Base-by-base conservation (phyloP, 441 rosid species). In the Arabidopsis lyrata region DNA sequence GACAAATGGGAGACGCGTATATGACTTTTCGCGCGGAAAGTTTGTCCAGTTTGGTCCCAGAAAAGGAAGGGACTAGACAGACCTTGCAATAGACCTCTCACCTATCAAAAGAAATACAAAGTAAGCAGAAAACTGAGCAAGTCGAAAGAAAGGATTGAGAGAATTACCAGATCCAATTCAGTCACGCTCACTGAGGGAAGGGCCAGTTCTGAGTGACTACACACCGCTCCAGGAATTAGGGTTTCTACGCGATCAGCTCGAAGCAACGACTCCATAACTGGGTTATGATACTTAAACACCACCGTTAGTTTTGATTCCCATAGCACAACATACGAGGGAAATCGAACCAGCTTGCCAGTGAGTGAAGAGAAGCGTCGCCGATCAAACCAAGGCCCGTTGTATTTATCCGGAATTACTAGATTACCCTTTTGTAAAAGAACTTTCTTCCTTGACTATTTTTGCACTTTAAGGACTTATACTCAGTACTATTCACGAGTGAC, bases 1-100 rank as follows among this genome's bases (percentile, higher is more conserved):
- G 98, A 91, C 80, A 94, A 42, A 77, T 92, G 97, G 39, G 93
- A 68, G 66, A 92, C 80, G 67, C 85, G 86, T 41, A 92, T 78
- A 79, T 92, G 93, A 44, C 59, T 66, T 50, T 67, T 83, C 35
- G 82, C 82, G 38, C 76, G 47, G 80, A 86, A 95, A 52, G 74
- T 63, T 49, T 73, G 82, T n/a, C 42, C 52, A 54, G 8, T 66
- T 31, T 78, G 71, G 82, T 92, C 95, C 99, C 97, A 92, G 29
- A 45, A 58, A 36, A 95, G 81, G 61, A 83, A 63, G 5, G 90
- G 82, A 79, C 86, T 78, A n/a, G 97, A 83, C 10, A 94, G 74
- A 12, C 99, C 99, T 77, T 94, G 97, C 70, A 92, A 70, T 42
- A 86, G 82, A 49, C 90, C 86, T 62, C 73, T 84, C 32, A 95